phyloP scores from a whole-genome alignment of 495 filamentous ascomycete genomes.

The Neurospora sp. region DNA sequence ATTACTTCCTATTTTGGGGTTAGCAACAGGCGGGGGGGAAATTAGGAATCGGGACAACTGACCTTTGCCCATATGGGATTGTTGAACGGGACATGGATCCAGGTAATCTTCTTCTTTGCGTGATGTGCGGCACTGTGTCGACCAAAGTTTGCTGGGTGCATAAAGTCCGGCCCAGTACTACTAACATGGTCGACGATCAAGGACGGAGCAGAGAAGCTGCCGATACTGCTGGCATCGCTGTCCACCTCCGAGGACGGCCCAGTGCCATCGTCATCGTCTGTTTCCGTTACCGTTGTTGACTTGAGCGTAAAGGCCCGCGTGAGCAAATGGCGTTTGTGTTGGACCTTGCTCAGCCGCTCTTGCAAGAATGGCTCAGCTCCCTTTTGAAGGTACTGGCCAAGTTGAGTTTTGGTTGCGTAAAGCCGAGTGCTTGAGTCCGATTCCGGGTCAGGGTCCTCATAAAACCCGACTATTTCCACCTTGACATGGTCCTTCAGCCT shows the following conservation, averaged over 20 bases:
- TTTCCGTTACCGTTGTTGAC: constrained; percentile 7
- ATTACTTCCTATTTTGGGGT: constrained; percentile 26
- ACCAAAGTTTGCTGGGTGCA: not conserved
- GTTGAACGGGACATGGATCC: constrained; percentile 59
- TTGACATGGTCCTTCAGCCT: constrained; percentile 41
- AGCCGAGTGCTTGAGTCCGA: constrained; percentile 14
- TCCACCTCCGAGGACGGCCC: not conserved
- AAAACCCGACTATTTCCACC: constrained; percentile 53
- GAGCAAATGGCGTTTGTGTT: not conserved
- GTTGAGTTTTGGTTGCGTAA: constrained; percentile 32
- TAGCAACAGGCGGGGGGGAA: constrained; percentile 17
- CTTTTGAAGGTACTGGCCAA: constrained; percentile 39
- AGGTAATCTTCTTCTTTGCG: constrained; percentile 40
- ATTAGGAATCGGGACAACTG: not conserved
- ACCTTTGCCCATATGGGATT: constrained; percentile 58
- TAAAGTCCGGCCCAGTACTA: not conserved
- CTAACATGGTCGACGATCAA: not conserved
- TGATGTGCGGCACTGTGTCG: not conserved
- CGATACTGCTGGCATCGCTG: not conserved
- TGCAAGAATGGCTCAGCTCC: constrained; percentile 33
- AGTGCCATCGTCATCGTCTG: constrained; percentile 1
- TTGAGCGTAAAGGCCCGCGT: constrained; percentile 4
- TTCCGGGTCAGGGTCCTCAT: constrained; percentile 41
- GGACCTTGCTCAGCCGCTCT: constrained; percentile 29
- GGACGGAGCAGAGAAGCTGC: not conserved